Percentiles rank a stretch among this genome's conserved stretches.
These are phyloP conservation scores for Xylariomycetidae sp. DNA, from an alignment of 2,329 filamentous ascomycete species.

Conservation along the genomic window DNA sequence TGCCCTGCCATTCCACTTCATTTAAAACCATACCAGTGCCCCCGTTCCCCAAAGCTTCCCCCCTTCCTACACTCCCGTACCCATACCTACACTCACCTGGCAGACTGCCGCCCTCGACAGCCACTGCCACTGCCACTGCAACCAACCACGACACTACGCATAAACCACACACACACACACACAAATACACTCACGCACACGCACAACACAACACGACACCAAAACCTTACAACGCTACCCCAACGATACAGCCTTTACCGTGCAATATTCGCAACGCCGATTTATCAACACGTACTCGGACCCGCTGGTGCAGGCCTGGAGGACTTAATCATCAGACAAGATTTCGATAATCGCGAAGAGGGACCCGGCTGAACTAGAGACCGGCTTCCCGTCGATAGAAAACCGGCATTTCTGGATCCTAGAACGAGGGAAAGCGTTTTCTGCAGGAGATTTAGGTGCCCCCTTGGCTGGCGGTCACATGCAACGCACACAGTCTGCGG, in stretches of 20 bases:
- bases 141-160: not conserved
- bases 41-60: constrained; percentile 25
- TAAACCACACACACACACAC: not conserved
- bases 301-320: too few relatives aligned
- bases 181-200: too few relatives aligned
- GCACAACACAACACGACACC: not conserved
- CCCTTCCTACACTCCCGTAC: constrained; percentile 24
- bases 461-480: constrained; percentile 53
- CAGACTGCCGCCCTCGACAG: constrained; percentile 6
- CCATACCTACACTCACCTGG: constrained; percentile 19
- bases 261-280: constrained; percentile 1
- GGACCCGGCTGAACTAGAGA: too few relatives aligned
- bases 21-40: constrained; percentile 30
- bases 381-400: too few relatives aligned
- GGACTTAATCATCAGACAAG: too few relatives aligned
- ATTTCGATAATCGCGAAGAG: too few relatives aligned
- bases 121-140: not conserved
- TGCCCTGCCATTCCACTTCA: constrained; percentile 17
- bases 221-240: not conserved
- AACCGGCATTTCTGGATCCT: too few relatives aligned
- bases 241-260: not conserved
- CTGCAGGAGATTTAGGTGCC: constrained; percentile 21
- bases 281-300: too few relatives aligned
- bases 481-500: constrained; percentile 67
- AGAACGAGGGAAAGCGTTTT: not conserved